A percentile compares a stretch with the other conserved stretches of the same genome.
These are phyloP conservation scores for Hygrocybe coccinea DNA, from an alignment of 768 basidiomycete species.

Conservation along the genomic window DNA sequence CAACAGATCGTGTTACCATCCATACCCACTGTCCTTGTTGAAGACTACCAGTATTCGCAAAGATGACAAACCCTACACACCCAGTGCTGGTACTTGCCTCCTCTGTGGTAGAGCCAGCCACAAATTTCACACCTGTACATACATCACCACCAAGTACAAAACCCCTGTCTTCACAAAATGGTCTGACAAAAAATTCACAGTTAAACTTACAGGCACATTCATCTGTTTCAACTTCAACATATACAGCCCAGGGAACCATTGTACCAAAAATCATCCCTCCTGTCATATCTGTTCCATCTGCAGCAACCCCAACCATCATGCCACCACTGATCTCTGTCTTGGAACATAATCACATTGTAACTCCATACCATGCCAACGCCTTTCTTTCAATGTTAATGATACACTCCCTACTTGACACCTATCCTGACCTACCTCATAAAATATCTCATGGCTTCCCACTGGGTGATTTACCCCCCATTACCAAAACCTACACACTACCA, in stretches of 20 bases:
- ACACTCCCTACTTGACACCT: conserved; percentile 18
- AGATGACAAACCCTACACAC: no score
- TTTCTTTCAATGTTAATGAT: conserved; percentile 23
- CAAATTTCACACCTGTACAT: neutral
- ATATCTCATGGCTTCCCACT: conserved; percentile 31
- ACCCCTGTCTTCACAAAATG: conserved; percentile 3
- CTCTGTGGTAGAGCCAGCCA: neutral
- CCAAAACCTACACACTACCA: conserved; percentile 5
- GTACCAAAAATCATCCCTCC: conserved; percentile 9
- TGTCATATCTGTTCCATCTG: conserved; percentile 32
- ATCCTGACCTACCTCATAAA: conserved; percentile 28
- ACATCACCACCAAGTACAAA: neutral
- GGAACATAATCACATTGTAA: conserved; percentile 23
- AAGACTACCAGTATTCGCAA: no score
- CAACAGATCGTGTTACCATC: no score
- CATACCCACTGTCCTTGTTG: no score
- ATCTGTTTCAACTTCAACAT: conserved; percentile 24
- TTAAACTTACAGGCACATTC: conserved; percentile 11
- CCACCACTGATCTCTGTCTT: neutral
- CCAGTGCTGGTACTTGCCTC: neutral
- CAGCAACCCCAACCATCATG: conserved; percentile 17
- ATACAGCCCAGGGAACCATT: conserved; percentile 1
- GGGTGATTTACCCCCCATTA: conserved; percentile 25
- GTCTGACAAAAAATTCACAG: neutral
- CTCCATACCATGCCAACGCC: conserved; percentile 28